A percentile compares a stretch with the other conserved stretches of the same genome.
phyloP scores from a whole-genome alignment of 495 filamentous ascomycete species.

The Massariosphaeria phaeospora region DNA sequence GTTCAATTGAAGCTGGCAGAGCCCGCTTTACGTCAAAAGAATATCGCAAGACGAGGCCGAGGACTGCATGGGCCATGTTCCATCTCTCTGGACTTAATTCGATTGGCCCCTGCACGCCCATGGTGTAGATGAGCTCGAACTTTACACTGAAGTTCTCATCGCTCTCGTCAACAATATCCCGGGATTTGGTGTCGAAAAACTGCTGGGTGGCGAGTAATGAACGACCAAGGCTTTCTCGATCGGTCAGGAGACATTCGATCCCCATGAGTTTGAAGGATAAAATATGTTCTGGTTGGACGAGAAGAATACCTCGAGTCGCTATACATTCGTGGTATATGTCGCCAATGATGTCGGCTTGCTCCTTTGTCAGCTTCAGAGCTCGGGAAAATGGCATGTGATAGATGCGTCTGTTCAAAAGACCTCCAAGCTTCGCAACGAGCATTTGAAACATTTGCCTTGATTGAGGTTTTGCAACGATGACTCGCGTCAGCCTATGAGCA shows the following conservation, averaged over 20 bases:
- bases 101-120: constrained; percentile 52
- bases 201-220: constrained; percentile 27
- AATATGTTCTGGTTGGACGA: constrained; percentile 65
- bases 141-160: constrained; percentile 36
- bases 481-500: constrained; percentile 51
- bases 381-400: constrained; percentile 62
- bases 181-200: constrained; percentile 28
- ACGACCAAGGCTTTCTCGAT: constrained; percentile 18
- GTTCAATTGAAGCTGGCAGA: constrained; percentile 42
- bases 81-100: constrained; percentile 59
- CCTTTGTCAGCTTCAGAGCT: constrained; percentile 37
- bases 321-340: constrained; percentile 48
- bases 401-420: constrained; percentile 53
- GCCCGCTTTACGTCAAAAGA: constrained; percentile 23
- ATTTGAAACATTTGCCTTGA: constrained; percentile 60
- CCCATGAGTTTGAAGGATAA: constrained; percentile 65
- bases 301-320: constrained; percentile 44
- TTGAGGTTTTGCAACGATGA: constrained; percentile 60
- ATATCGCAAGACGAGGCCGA: constrained; percentile 44
- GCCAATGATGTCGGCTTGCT: constrained; percentile 35
- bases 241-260: constrained; percentile 45
- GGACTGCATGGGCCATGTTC: constrained; percentile 53
- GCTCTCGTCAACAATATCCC: constrained; percentile 39
- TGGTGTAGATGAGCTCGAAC: constrained; percentile 55
- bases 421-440: constrained; percentile 55